phyloP scores from a whole-genome alignment of 495 filamentous ascomycete genomes.

The Tuber borchii region DNA sequence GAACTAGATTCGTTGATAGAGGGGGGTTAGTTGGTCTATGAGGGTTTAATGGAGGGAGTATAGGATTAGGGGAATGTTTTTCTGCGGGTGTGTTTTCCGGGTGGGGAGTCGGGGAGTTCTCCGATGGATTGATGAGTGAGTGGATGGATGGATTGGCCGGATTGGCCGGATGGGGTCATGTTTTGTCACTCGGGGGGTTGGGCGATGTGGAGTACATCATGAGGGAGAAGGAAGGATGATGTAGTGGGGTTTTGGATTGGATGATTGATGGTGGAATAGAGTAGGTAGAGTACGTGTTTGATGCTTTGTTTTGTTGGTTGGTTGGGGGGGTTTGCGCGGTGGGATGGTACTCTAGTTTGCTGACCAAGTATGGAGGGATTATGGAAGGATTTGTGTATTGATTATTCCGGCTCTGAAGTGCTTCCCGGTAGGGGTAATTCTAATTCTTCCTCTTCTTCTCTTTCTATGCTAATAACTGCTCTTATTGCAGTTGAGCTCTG shows the following conservation, averaged over 20 bases:
- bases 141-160: too few relatives aligned
- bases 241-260: not conserved
- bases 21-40: not conserved
- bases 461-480: not conserved
- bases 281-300: not conserved
- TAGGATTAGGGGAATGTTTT: too few relatives aligned
- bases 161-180: not conserved
- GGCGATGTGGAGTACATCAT: not conserved
- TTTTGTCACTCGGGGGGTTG: not conserved
- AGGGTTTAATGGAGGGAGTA: too few relatives aligned
- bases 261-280: not conserved
- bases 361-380: not conserved
- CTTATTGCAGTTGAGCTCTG: not conserved
- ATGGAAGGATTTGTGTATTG: not conserved
- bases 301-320: not conserved
- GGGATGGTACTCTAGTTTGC: not conserved
- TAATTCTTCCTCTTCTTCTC: not conserved
- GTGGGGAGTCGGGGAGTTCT: not conserved
- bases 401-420: not conserved
- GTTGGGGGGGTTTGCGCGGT: not conserved
- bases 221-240: not conserved
- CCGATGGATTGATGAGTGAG: not conserved
- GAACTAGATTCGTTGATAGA: not conserved
- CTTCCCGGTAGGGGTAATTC: not conserved
- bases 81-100: not conserved